phyloP scores from a whole-genome alignment of 2,329 filamentous ascomycete species.

The Fusarium bulbicola region DNA sequence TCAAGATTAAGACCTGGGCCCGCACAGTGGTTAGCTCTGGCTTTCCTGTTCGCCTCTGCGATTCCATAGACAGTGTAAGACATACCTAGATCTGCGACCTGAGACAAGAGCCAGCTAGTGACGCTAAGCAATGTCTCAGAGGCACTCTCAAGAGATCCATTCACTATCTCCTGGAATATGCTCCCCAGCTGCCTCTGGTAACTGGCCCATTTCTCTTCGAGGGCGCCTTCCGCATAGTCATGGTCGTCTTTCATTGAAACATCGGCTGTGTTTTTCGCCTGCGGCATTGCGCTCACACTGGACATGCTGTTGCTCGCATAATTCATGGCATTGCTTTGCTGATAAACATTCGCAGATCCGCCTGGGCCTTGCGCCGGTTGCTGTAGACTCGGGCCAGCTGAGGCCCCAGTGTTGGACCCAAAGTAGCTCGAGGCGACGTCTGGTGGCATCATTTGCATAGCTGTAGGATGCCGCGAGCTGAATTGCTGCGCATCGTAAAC shows the following conservation, averaged over 20 bases:
- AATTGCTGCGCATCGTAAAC: slow-evolving; percentile 83
- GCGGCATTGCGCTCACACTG: slow-evolving; percentile 57
- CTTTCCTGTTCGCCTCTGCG: too few species aligned
- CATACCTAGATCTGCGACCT: too few species aligned
- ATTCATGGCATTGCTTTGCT: slow-evolving; percentile 66
- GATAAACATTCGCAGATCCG: slow-evolving; percentile 69
- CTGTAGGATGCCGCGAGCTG: slow-evolving; percentile 77
- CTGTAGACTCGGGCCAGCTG: slow-evolving; percentile 64
- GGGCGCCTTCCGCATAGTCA: slow-evolving; percentile 63
- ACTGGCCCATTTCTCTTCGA: slow-evolving; percentile 74
- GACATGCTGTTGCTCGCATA: slow-evolving; percentile 60
- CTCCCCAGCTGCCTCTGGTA: slow-evolving; percentile 65
- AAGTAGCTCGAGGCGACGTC: slow-evolving; percentile 76
- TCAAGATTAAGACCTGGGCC: too few species aligned
- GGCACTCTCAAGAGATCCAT: too few species aligned
- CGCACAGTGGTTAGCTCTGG: too few species aligned
- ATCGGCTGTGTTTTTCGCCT: slow-evolving; percentile 50
- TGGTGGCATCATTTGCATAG: slow-evolving; percentile 72
- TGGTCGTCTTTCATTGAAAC: slow-evolving; percentile 64
- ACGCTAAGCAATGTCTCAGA: too few species aligned
- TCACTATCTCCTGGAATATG: too few species aligned
- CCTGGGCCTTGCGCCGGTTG: slow-evolving; percentile 58
- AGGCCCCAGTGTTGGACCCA: slow-evolving; percentile 51
- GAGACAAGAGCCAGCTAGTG: too few species aligned
- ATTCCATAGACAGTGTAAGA: too few species aligned